These are phyloP conservation scores for Lentinula boryana DNA, from an alignment of 768 basidiomycete genomes.

Conservation along the genomic window DNA sequence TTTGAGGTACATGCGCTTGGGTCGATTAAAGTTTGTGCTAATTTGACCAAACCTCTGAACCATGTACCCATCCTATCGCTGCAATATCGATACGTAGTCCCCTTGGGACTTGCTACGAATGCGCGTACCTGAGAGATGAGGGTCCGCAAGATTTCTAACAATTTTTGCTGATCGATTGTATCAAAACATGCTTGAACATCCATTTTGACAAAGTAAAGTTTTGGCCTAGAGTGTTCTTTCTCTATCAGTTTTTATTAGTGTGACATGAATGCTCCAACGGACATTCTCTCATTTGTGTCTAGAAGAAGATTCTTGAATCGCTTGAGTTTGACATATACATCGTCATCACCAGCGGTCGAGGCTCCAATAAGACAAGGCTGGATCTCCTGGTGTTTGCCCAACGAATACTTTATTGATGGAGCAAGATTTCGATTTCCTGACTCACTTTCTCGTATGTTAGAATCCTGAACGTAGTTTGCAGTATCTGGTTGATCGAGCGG, in stretches of 20 bases:
- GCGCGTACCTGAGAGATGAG: conserved; percentile 63
- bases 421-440: background rate
- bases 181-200: conserved; percentile 97
- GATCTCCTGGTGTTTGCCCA: conserved; percentile 38
- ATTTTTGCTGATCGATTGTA: conserved; percentile 84
- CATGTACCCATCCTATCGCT: conserved; percentile 60
- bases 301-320: conserved; percentile 53
- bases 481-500: conserved; percentile 80
- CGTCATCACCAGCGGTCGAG: conserved; percentile 78
- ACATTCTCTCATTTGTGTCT: conserved; percentile 46
- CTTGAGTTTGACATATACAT: conserved; percentile 74
- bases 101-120: background rate
- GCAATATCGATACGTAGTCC: background rate
- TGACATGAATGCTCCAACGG: conserved; percentile 10
- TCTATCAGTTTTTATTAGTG: background rate
- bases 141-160: conserved; percentile 69
- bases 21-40: conserved; percentile 45
- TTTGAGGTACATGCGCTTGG: conserved; percentile 50
- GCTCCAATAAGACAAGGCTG: conserved; percentile 66
- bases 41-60: conserved; percentile 69
- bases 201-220: conserved; percentile 92
- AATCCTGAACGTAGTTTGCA: conserved; percentile 82
- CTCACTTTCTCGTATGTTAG: conserved; percentile 81
- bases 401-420: background rate
- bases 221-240: conserved; percentile 47